Conservation (phyloP, 805 yeast species). For the Lipomyces starkeyi region DNA sequence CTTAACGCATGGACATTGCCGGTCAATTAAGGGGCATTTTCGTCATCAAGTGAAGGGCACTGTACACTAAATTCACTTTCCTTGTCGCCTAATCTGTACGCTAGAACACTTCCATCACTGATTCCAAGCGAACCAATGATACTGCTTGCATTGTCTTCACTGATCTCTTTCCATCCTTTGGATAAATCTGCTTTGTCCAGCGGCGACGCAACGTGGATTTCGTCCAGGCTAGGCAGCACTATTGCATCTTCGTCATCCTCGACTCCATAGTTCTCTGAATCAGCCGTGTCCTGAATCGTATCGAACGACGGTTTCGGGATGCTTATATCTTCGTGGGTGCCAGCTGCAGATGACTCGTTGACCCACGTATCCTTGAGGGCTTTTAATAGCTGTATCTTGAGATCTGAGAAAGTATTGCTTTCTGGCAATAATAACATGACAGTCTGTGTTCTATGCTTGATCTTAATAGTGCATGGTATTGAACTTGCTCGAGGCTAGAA, state of each 20-base stretch:
- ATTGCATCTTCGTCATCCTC: conserved; percentile 5
- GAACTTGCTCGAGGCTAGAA: conserved; percentile 5
- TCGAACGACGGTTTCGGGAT: conserved; percentile 35
- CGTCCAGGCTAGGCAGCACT: conserved; percentile 3
- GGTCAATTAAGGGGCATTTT: conserved; percentile 8
- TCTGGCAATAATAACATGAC: conserved; percentile 21
- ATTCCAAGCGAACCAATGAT: conserved; percentile 22
- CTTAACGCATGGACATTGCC: background rate
- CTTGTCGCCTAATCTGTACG: conserved; percentile 19
- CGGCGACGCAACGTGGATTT: conserved; percentile 24
- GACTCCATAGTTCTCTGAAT: background rate
- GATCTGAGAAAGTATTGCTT: conserved; percentile 11
- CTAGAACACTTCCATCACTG: conserved; percentile 27
- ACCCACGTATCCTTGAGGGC: conserved; percentile 23
- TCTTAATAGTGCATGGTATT: conserved; percentile 24
- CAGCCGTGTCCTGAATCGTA: conserved; percentile 7
- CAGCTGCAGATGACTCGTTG: background rate
- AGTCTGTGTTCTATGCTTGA: conserved; percentile 28
- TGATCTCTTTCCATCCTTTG: conserved; percentile 27
- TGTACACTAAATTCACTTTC: conserved; percentile 16
- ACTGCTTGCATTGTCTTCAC: background rate
- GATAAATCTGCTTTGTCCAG: conserved; percentile 25
- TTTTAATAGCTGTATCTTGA: conserved; percentile 15
- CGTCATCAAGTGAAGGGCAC: conserved; percentile 31
- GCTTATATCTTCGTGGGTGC: background rate